Evolutionary conservation across 1,139 yeast species (phyloP), one percentile per base, ranked within the genome.

Genomic region (Sugiyamaella grinbergsii): DNA sequence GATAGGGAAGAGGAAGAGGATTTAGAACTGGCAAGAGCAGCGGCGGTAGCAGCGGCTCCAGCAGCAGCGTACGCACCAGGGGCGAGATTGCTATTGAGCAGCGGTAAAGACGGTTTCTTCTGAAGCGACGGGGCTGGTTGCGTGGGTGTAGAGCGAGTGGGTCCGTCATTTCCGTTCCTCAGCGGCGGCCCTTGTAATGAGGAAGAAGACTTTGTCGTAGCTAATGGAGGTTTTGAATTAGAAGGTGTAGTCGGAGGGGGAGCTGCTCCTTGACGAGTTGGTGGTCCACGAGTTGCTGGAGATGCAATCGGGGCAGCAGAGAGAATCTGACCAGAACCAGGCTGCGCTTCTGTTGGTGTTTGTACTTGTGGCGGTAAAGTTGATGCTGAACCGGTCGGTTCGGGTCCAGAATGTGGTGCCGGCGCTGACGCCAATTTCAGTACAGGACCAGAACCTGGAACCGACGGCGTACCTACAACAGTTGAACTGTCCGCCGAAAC

Each of bases 11-110:
- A 26, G 13, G 37, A 18, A 5, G 18, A 15, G 6, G 36, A 13
- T 18, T 19, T 32, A 2, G 34, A 11, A 38, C 15, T 33, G 16
- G 47, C 36, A 16, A 16, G 3, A 7, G 42, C 36, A 23, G 29
- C 48, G 8, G 49, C 49, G 4, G 48, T 37, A 18, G 45, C 46
- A 19, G 49, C 47, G 6, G 26, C 49, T 10, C 32, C 48, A 5
- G 47, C 43, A 7, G 42, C 41, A 2, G 50, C 50, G 2, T 10
- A 20, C 10, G 36, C 39, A 5, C 42, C 42, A 26, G 42, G 42
- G 8, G 42, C 15, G 6, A 37, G 13, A 4, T 4, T 4, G 11
- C 4, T 40, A 40, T 40, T 40, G 4, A 41, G 19, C 37, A 22
- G 10, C 3, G 44, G 44, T n/a, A 41, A 8, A 10, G 44, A 41